Conservation (phyloP, 805 yeast species). For the Teunomyces panamensis region DNA sequence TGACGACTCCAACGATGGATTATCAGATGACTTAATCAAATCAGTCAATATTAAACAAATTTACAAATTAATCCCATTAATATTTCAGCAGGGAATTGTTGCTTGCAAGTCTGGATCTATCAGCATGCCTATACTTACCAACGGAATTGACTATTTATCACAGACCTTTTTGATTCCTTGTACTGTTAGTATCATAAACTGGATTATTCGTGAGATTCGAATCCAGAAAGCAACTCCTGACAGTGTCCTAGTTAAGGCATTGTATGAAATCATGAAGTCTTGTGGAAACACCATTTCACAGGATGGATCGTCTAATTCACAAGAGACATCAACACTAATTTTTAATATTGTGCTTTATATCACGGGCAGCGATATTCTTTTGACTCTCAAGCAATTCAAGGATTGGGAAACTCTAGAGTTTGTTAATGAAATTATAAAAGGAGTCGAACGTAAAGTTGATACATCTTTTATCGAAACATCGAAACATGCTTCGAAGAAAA, state of each 20-base stretch:
- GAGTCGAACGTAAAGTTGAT: slow-evolving; percentile 10
- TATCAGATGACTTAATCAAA: slow-evolving; percentile 78
- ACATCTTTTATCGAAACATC: slow-evolving; percentile 2
- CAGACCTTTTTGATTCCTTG: slow-evolving; percentile 71
- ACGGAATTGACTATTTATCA: slow-evolving; percentile 83
- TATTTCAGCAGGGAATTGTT: slow-evolving; percentile 67
- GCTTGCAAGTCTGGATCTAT: slow-evolving; percentile 57
- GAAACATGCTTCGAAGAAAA: background rate
- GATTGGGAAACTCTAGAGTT: slow-evolving; percentile 11
- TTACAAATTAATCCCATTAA: slow-evolving; percentile 64
- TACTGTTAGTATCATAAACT: slow-evolving; percentile 37
- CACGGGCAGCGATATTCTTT: slow-evolving; percentile 17
- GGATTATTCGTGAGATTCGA: slow-evolving; percentile 20
- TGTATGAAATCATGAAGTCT: slow-evolving; percentile 25
- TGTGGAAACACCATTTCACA: slow-evolving; percentile 13
- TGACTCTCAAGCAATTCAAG: slow-evolving; percentile 11
- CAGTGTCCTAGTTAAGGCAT: slow-evolving; percentile 15
- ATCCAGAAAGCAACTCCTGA: slow-evolving; percentile 8
- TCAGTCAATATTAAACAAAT: slow-evolving; percentile 65
- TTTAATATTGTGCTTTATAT: slow-evolving; percentile 25
- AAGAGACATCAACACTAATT: slow-evolving; percentile 13
- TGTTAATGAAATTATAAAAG: slow-evolving; percentile 12
- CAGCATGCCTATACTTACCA: slow-evolving; percentile 57
- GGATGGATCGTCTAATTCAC: slow-evolving; percentile 8
- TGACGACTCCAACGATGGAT: slow-evolving; percentile 63